Evolutionary conservation across 192 early-diverging fungal species (phyloP), one percentile per base, ranked within the genome.

Genomic region (Phycomyces nitens): DNA sequence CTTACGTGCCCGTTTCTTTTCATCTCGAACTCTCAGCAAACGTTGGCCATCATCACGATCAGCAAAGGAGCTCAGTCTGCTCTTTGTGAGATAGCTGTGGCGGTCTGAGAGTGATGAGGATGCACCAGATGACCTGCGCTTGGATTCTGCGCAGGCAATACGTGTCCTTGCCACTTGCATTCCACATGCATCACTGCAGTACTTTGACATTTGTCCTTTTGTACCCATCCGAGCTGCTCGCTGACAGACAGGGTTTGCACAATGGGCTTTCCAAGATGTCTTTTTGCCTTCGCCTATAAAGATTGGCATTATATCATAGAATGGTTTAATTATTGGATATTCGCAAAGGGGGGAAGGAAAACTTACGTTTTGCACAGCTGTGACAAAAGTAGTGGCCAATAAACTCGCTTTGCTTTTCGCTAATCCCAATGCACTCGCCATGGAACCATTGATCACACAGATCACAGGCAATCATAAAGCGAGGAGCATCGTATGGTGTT

Each of bases 401-500:
- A 40, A 70, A 59, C 11, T 80, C 73, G 9, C 76, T 81, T 34
- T 84, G 74, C 12, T 75, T 76, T 41, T 79, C 74, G 21, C 77
- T 73, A 54, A 91, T 73, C 1, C 82, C 82, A 3, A 91, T 83
- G 53, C 89, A 91, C 12, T 76, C 74, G 40, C 88, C 85, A 77
- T 91, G 89, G 60, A 77, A 91, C 89, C 89, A 91, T 55, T 80
- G 82, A 59, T 84, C 80, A 62, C 89, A 91, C 15, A 59, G 63
- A 57, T 91, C 89, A 68, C 89, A 91, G 0, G 76, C 79, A 74
- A 91, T 89, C 89, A 91, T 91, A 53, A 82, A 81, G 18, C 75
- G 74, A 24, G 66, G 73, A 3, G 62, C 73, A 49, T 84, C 86
- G 64, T 80, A 81, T 4, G 72, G 75, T 22, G 72, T 59, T 21